A percentile compares a stretch with the other conserved stretches of the same genome.
Conservation (phyloP, 768 basidiomycete genomes). For the Gloeopeniophorella convolvens region DNA sequence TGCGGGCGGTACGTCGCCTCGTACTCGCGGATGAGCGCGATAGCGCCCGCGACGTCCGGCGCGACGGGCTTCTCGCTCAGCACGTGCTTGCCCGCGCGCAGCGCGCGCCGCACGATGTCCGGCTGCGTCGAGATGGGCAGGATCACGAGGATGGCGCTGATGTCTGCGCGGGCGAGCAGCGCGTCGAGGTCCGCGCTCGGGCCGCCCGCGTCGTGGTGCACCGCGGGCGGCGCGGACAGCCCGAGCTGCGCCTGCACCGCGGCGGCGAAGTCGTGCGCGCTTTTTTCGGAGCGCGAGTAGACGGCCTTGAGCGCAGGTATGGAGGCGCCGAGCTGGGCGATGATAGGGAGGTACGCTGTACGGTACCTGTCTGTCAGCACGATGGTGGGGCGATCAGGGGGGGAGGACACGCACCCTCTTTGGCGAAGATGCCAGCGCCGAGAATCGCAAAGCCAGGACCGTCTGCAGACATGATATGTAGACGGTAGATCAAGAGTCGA, state of each 20-base stretch:
- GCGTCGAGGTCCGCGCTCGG: constrained; percentile 45
- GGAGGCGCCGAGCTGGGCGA: constrained; percentile 47
- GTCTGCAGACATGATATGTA: constrained; percentile 21
- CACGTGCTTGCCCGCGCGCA: constrained; percentile 80
- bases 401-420: constrained; percentile 46
- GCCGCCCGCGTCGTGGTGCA: constrained; percentile 54
- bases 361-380: constrained; percentile 5
- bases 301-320: constrained; percentile 53
- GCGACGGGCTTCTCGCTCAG: constrained; percentile 86
- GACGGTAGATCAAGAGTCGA: no score
- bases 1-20: constrained; percentile 56
- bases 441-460: constrained; percentile 60
- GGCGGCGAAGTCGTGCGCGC: constrained; percentile 46
- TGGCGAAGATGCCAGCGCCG: constrained; percentile 75
- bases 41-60: constrained; percentile 56
- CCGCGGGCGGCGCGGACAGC: constrained; percentile 35
- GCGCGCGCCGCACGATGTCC: constrained; percentile 50
- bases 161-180: constrained; percentile 61
- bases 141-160: constrained; percentile 66
- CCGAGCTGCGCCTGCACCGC: constrained; percentile 38
- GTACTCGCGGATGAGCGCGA: constrained; percentile 60
- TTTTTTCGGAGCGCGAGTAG: constrained; percentile 71
- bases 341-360: constrained; percentile 73
- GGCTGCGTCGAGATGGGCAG: constrained; percentile 78
- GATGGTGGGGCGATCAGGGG: constrained; percentile 11